phyloP scores from a whole-genome alignment of 1,139 yeast genomes.

The Saccharomyces hybrid region DNA sequence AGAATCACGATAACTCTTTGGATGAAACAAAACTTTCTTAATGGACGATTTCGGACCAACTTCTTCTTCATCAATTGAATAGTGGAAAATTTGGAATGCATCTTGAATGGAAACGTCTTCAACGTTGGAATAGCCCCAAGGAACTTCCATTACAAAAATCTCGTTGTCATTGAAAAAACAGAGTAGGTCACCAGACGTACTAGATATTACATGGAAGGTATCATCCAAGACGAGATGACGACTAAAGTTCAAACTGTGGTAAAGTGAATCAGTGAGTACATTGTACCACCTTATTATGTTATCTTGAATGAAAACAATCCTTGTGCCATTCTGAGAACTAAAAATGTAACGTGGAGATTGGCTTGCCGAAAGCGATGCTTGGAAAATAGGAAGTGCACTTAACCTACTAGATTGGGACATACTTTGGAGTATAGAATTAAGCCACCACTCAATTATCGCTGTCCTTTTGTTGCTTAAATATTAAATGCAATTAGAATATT shows the following conservation, averaged over 20 bases:
- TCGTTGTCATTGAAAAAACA: conserved; percentile 36
- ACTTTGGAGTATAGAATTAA: not conserved
- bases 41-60: conserved; percentile 6
- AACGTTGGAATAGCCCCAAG: conserved; percentile 19
- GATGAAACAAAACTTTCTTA: conserved; percentile 39
- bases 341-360: conserved; percentile 10
- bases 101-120: conserved; percentile 9
- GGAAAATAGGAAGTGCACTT: not conserved
- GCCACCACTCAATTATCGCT: not conserved
- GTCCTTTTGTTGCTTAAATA: conserved; percentile 6
- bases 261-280: not conserved
- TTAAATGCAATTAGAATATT: conserved; percentile 8
- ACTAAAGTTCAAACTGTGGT: not conserved
- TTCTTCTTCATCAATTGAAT: conserved; percentile 4
- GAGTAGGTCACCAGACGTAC: conserved; percentile 36
- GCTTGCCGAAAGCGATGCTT: not conserved
- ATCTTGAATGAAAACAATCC: conserved; percentile 15
- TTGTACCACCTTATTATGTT: conserved; percentile 24
- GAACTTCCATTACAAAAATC: conserved; percentile 31
- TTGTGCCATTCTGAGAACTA: conserved; percentile 13
- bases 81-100: conserved; percentile 19
- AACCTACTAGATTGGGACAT: not conserved
- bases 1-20: conserved; percentile 37
- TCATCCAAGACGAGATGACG: conserved; percentile 10
- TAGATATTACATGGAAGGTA: conserved; percentile 25